Evolutionary conservation across 495 filamentous ascomycete species (phyloP).

Genomic region (Penicillium malachiteum): DNA sequence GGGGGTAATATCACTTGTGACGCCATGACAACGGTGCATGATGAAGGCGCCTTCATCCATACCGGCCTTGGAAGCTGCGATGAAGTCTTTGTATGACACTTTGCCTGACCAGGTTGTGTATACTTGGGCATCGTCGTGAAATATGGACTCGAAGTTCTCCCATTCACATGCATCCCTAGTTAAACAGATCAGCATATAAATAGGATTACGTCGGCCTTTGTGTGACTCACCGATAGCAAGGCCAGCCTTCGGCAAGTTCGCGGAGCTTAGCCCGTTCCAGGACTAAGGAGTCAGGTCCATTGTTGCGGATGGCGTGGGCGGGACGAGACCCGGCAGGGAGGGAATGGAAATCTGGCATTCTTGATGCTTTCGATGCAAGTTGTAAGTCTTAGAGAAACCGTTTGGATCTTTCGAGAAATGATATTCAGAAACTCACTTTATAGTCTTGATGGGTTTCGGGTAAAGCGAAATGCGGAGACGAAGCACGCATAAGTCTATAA

Average conservation of each 20-base stretch:
- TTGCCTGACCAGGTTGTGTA: slow-evolving; percentile 65
- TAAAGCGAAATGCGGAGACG: too few species aligned
- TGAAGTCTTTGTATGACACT: slow-evolving; percentile 55
- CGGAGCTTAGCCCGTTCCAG: slow-evolving; percentile 56
- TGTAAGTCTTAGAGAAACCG: background rate
- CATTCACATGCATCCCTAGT: slow-evolving; percentile 58
- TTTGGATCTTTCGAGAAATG: background rate
- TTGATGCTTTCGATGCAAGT: background rate
- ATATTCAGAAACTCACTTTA: too few species aligned
- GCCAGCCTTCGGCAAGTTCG: slow-evolving; percentile 68
- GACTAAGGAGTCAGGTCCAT: slow-evolving; percentile 47
- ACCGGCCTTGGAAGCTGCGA: slow-evolving; percentile 56
- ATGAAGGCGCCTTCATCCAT: slow-evolving; percentile 64
- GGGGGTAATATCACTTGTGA: slow-evolving; percentile 53
- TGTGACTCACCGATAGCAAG: slow-evolving; percentile 50
- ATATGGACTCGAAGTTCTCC: slow-evolving; percentile 62
- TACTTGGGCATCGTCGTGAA: slow-evolving; percentile 56
- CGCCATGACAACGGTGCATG: slow-evolving; percentile 65
- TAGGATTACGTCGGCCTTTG: background rate
- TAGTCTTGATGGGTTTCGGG: too few species aligned
- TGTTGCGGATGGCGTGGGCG: slow-evolving; percentile 50
- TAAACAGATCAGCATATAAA: background rate
- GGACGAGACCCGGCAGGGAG: slow-evolving; percentile 29
- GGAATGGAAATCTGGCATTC: slow-evolving; percentile 30
- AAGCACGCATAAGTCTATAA: too few species aligned